Evolutionary conservation across 768 basidiomycete species (phyloP), one percentile per base, ranked within the genome.

Genomic region (Nidularia pulvinata): DNA sequence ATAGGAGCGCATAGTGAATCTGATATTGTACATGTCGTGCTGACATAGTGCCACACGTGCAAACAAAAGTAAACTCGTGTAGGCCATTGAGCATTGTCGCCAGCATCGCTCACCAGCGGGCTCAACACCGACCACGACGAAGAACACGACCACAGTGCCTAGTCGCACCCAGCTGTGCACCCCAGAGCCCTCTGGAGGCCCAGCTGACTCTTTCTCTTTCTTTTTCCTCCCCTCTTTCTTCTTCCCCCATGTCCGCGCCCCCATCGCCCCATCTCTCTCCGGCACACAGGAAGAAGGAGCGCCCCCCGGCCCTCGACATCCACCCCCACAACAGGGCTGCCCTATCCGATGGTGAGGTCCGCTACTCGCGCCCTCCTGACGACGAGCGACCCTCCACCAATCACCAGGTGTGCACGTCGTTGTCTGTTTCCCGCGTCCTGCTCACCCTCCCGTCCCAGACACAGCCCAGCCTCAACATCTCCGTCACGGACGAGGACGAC

Each of bases 301-400:
- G 77, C 59, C 79, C 80, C 43, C 76, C 80, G 37, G 75, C 78
- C 51, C 78, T 84, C 56, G 79, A 81, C 61, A 75, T 81, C 49
- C 64, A 68, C 53, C 69, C 72, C 51, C 58, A 71, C 54, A 69
- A 70, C 45, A 65, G 65, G 46, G 68, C 72, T 53, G 61, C 70
- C 30, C 61, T 62, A 34, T 71, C 74, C 46, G 77, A 80, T 65
- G 65, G 57, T 50, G 74, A 77, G 55, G 59, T 71, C 52, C 67
- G 63, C 57, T 68, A 73, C 56, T 71, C 75, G 65, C 77, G 69
- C 37, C n/a, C n/a, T n/a, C 7, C 7, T n/a, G 9, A 39, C 50
- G 61, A 65, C 53, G 71, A 76, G 73, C 76, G 78, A 54, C 44
- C 49, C 45, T 7, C 45, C 22, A 10, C 22, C 10, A 19, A 9